Conservation (phyloP, 441 rosid genomes). For the Croton setiger region DNA sequence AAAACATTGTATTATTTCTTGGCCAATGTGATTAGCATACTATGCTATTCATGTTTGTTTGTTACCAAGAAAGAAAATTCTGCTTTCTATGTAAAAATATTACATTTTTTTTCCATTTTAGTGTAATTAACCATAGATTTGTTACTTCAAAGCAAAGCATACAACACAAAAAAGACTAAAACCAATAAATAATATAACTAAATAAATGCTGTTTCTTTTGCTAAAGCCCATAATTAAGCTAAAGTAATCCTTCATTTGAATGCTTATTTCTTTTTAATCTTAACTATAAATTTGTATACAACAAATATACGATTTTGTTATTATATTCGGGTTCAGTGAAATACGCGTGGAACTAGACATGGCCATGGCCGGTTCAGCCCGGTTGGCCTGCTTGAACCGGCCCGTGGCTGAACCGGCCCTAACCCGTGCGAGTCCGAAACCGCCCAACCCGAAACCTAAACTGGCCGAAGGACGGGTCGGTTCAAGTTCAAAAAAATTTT, state of each 20-base stretch:
- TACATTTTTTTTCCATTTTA: background rate
- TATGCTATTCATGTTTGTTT: constrained; percentile 21
- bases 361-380: too few species aligned
- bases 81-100: background rate
- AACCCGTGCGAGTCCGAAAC: too few species aligned
- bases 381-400: too few species aligned
- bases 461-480: too few species aligned
- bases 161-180: background rate
- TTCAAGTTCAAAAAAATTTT: too few species aligned
- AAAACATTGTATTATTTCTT: background rate
- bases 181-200: background rate
- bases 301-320: too few species aligned
- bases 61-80: constrained; percentile 19
- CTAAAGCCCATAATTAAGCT: constrained; percentile 2
- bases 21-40: constrained; percentile 20
- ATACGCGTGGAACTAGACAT: too few species aligned
- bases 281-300: background rate
- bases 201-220: background rate
- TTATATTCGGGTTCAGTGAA: too few species aligned
- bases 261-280: background rate
- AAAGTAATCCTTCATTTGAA: constrained; percentile 9
- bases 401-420: too few species aligned
- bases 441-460: too few species aligned
- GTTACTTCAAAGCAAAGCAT: constrained; percentile 9
- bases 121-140: background rate